Evolutionary conservation across 345 rosid species (phyloP).

Genomic region (Gossypioides kirkii): DNA sequence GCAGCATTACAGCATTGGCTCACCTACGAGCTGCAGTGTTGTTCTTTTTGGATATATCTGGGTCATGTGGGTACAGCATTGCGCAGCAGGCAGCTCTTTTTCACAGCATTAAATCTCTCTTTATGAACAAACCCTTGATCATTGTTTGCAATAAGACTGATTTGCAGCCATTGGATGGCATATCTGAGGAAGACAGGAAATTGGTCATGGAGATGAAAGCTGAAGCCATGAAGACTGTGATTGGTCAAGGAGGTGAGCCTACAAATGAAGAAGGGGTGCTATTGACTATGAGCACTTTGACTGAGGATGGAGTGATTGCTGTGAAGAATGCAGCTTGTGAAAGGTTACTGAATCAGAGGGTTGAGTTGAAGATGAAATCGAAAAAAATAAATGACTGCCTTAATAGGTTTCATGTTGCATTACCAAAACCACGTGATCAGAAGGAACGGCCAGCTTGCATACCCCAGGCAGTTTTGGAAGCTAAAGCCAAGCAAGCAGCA

Average conservation of each 20-base stretch:
- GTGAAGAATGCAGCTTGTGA: conserved; percentile 93
- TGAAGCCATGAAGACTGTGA: conserved; percentile 69
- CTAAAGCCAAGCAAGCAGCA: conserved; percentile 61
- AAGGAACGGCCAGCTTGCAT: conserved; percentile 63
- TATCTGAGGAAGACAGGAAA: conserved; percentile 66
- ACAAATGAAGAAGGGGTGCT: conserved; percentile 56
- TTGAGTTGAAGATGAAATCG: conserved; percentile 89
- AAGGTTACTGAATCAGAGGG: conserved; percentile 80
- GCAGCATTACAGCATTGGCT: conserved; percentile 91
- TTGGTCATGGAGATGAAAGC: conserved; percentile 72
- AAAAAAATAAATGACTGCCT: conserved; percentile 86
- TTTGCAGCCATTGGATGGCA: conserved; percentile 74
- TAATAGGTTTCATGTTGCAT: conserved; percentile 87
- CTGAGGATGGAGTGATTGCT: conserved; percentile 73
- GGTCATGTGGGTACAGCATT: conserved; percentile 89
- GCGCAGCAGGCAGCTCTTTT: conserved; percentile 94
- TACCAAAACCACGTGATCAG: conserved; percentile 67
- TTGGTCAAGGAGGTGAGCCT: conserved; percentile 59
- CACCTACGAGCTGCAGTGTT: conserved; percentile 89
- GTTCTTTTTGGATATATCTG: conserved; percentile 81
- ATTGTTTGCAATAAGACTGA: conserved; percentile 97
- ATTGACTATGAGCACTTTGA: conserved; percentile 80
- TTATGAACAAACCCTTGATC: conserved; percentile 85
- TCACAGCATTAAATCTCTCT: conserved; percentile 79
- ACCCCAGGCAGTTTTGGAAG: conserved; percentile 76